Evolutionary conservation across 805 yeast species (phyloP).

Genomic region (Lachancea quebecensis): DNA sequence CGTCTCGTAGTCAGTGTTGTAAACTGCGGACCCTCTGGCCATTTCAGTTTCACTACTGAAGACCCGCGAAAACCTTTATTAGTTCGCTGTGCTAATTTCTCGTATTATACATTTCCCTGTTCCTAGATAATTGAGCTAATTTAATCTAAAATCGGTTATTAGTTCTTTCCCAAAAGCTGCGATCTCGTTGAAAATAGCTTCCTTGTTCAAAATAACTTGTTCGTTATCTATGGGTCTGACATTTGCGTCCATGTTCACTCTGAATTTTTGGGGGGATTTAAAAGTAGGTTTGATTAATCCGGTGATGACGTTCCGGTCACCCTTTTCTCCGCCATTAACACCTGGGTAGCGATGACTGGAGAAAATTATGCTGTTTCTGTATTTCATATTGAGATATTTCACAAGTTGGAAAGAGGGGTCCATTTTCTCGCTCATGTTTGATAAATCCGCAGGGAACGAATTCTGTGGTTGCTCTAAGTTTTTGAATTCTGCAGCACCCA

Average conservation of each 20-base stretch:
- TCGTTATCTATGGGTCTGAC: constrained; percentile 53
- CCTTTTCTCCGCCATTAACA: constrained; percentile 46
- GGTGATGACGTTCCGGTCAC: constrained; percentile 57
- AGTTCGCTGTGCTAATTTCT: too few relatives aligned
- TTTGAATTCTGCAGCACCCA: constrained; percentile 50
- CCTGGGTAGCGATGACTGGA: constrained; percentile 52
- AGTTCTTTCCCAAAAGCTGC: constrained; percentile 62
- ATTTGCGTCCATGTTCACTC: constrained; percentile 72
- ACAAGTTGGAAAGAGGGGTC: constrained; percentile 59
- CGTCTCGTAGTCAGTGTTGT: too few relatives aligned
- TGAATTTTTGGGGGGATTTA: constrained; percentile 57
- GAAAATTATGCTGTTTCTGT: constrained; percentile 61
- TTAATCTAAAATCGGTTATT: constrained; percentile 36
- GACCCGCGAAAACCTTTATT: too few relatives aligned
- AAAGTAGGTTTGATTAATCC: constrained; percentile 75
- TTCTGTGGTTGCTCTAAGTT: constrained; percentile 38
- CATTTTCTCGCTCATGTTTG: constrained; percentile 39
- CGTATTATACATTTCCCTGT: not conserved
- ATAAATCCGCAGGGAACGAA: constrained; percentile 31
- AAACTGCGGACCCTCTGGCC: too few relatives aligned
- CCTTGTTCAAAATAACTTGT: constrained; percentile 56
- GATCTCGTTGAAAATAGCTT: constrained; percentile 69
- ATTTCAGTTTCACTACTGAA: too few relatives aligned
- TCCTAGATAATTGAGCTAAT: constrained; percentile 5
- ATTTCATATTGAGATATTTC: constrained; percentile 54